These are phyloP conservation scores for Ogataea hybrid DNA, from an alignment of 1,139 yeast genomes.

Conservation along the genomic window DNA sequence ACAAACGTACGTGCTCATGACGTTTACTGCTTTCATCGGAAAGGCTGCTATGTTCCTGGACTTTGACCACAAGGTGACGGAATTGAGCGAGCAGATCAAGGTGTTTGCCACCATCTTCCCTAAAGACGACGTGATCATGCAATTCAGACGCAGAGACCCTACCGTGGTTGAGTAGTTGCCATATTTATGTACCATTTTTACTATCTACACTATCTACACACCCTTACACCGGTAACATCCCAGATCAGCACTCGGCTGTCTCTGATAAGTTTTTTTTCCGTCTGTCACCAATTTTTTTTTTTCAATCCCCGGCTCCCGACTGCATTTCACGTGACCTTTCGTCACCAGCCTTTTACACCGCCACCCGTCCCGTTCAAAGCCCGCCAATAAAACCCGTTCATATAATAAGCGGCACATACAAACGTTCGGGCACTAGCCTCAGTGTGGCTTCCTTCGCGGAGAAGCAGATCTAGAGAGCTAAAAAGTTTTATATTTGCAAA, in stretches of 20 bases:
- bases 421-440: slow-evolving; percentile 9
- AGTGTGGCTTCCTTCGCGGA: slow-evolving; percentile 13
- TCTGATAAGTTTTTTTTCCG: background rate
- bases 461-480: background rate
- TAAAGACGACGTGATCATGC: slow-evolving; percentile 83
- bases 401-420: slow-evolving; percentile 6
- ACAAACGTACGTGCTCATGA: slow-evolving; percentile 87
- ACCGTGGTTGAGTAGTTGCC: slow-evolving; percentile 18
- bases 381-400: slow-evolving; percentile 5
- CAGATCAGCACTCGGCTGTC: background rate
- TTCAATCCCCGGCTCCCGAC: slow-evolving; percentile 10
- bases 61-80: slow-evolving; percentile 78
- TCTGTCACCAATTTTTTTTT: background rate
- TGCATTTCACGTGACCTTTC: slow-evolving; percentile 13
- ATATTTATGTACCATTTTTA: slow-evolving; percentile 1
- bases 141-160: slow-evolving; percentile 67
- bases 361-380: slow-evolving; percentile 3
- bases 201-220: background rate
- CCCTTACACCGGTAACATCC: background rate
- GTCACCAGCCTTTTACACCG: slow-evolving; percentile 11
- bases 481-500: slow-evolving; percentile 2
- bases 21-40: slow-evolving; percentile 87
- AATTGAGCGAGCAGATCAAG: slow-evolving; percentile 82
- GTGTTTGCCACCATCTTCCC: slow-evolving; percentile 99
- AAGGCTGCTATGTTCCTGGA: slow-evolving; percentile 80